These are phyloP conservation scores for Citrus sp. DNA, from an alignment of 345 rosid genomes.

Conservation along the genomic window DNA sequence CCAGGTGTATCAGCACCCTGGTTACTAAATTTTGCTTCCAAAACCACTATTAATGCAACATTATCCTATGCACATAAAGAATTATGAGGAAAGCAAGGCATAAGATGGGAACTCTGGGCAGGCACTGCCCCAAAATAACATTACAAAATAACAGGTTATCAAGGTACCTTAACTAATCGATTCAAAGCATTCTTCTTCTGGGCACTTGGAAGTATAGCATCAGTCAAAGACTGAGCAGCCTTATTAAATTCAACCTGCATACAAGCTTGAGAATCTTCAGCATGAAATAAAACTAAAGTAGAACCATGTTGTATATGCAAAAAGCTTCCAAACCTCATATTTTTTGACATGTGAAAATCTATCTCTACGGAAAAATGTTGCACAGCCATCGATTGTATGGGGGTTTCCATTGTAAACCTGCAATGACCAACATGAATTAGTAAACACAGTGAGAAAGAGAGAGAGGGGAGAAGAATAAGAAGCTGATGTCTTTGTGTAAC, in stretches of 20 bases:
- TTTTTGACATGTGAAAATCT: constrained; percentile 97
- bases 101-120: background rate
- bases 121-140: background rate
- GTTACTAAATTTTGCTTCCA: constrained; percentile 88
- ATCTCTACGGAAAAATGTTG: constrained; percentile 90
- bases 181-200: constrained; percentile 88
- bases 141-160: constrained; percentile 5
- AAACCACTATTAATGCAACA: constrained; percentile 85
- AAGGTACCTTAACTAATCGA: constrained; percentile 78
- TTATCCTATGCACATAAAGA: constrained; percentile 58
- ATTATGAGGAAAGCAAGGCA: constrained; percentile 10
- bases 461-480: background rate
- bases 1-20: constrained; percentile 85
- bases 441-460: background rate
- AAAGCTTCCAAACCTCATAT: constrained; percentile 68
- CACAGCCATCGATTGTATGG: constrained; percentile 81
- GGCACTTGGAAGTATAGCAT: constrained; percentile 69
- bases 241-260: constrained; percentile 95
- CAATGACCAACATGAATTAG: constrained; percentile 9
- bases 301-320: background rate
- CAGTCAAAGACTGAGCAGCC: constrained; percentile 98
- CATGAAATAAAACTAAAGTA: constrained; percentile 3
- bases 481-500: background rate
- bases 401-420: constrained; percentile 75
- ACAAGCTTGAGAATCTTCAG: constrained; percentile 12